Percentiles rank a stretch among this genome's conserved stretches.
Conservation (phyloP, 345 rosid genomes). For the Clarkia xantiana region DNA sequence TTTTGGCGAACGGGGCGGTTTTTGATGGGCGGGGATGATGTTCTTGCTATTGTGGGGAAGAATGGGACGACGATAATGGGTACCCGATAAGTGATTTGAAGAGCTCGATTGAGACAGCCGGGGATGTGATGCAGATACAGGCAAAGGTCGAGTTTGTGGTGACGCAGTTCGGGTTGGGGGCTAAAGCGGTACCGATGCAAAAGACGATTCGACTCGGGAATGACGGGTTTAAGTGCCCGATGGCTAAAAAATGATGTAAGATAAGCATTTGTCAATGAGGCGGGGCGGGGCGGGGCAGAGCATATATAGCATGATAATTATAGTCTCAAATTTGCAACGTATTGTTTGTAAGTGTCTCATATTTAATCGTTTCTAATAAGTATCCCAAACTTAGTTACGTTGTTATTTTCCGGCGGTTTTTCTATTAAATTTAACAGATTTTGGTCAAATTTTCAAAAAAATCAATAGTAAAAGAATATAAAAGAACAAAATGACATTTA, state of each 20-base stretch:
- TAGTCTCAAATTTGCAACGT: too few relatives aligned
- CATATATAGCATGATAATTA: too few relatives aligned
- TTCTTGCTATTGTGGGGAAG: constrained; percentile 37
- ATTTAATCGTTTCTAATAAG: too few relatives aligned
- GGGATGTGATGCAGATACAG: constrained; percentile 54
- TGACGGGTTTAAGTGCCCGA: constrained; percentile 63
- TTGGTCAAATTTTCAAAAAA: too few relatives aligned
- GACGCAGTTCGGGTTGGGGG: constrained; percentile 79
- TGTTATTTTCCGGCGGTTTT: too few relatives aligned
- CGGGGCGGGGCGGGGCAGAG: too few relatives aligned
- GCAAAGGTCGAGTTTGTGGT: constrained; percentile 44
- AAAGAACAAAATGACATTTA: too few relatives aligned
- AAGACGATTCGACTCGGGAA: constrained; percentile 39
- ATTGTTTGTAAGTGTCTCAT: too few relatives aligned
- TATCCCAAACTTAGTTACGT: too few relatives aligned
- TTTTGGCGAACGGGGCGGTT: constrained; percentile 35
- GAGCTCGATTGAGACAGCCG: constrained; percentile 74
- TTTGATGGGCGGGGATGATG: constrained; percentile 38
- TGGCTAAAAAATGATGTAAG: constrained; percentile 31
- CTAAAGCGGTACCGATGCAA: constrained; percentile 59
- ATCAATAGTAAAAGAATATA: too few relatives aligned
- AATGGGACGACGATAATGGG: constrained; percentile 65
- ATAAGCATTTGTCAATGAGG: too few relatives aligned
- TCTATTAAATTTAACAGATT: too few relatives aligned
- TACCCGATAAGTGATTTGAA: constrained; percentile 38